A percentile compares a stretch with the other conserved stretches of the same genome.
phyloP scores from a whole-genome alignment of 2,329 filamentous ascomycete genomes.

The Phoma sp. region DNA sequence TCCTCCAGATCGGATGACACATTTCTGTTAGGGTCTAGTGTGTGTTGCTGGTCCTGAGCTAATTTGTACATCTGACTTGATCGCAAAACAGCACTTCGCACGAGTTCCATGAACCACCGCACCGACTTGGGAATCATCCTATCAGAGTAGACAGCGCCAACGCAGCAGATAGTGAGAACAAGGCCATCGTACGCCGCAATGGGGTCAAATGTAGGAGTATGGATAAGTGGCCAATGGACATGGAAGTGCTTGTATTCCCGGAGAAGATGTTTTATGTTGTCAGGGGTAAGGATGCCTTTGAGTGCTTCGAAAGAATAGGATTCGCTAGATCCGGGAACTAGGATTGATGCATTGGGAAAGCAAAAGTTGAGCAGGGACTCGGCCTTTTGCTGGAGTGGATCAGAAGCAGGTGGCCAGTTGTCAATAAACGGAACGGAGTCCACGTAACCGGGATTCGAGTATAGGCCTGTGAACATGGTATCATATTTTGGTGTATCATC shows the following conservation, averaged over 20 bases:
- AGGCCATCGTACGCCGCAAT: constrained; percentile 70
- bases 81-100: constrained; percentile 64
- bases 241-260: constrained; percentile 75
- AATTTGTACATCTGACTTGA: constrained; percentile 60
- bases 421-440: constrained; percentile 46
- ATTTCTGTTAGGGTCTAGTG: constrained; percentile 48
- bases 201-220: constrained; percentile 73
- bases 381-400: constrained; percentile 55
- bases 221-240: constrained; percentile 74
- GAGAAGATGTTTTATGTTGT: constrained; percentile 74
- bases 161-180: constrained; percentile 71
- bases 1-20: constrained; percentile 62
- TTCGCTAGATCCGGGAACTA: constrained; percentile 35
- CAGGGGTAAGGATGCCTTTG: constrained; percentile 64
- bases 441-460: constrained; percentile 53
- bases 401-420: constrained; percentile 51
- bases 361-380: constrained; percentile 56
- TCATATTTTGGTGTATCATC: constrained; percentile 52
- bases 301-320: constrained; percentile 61
- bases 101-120: constrained; percentile 70
- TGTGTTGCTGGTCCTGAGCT: constrained; percentile 41
- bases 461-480: constrained; percentile 57
- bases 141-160: constrained; percentile 77
- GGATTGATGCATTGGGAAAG: constrained; percentile 53
- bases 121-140: constrained; percentile 65